Evolutionary conservation across 495 filamentous ascomycete species (phyloP), one percentile per base, ranked within the genome.

Genomic region (Daldinia decipiens): DNA sequence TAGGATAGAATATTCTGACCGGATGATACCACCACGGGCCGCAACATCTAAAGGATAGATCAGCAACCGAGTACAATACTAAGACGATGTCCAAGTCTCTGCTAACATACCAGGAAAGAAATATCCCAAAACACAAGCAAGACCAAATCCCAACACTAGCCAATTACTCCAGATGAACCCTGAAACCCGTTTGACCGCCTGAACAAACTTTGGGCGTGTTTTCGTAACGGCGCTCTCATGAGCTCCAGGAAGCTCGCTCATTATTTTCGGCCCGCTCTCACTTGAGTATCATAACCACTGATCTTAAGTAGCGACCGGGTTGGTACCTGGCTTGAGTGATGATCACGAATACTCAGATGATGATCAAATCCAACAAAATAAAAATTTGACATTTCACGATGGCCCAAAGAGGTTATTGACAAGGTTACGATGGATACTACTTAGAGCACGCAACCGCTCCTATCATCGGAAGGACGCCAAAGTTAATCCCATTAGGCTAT

Each of bases 61-160:
- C 24, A 61, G 63, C n/a, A 45, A 52, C 24, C 39, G 12, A 64
- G 43, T 29, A 5, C 2, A 43, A 39, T 9, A 70, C 13, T 12
- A 47, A 21, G 43, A 12, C 27, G 11, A 61, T 36, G 19, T 11
- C 13, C 53, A 31, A 19, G 32, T 24, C 47, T 59, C 34, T 17
- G n/a, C 43, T 43, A 31, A 71, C 77, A 43, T 74, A 79, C 77
- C 31, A 21, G 85, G 84, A 65, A 87, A 86, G 56, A 80, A 83
- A 70, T 86, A 86, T 50, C 82, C 85, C 27, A 87, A 75, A 0
- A 81, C 73, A 65, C 83, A 84, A 54, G 74, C 84, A 12, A 86
- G 65, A 8, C 83, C 84, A 59, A 88, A 85, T 26, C 84, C 86
- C 60, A 88, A 80, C 17, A 87, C 79, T 36, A 88, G 82, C 84